Percentiles rank a stretch among this genome's conserved stretches.
phyloP scores from a whole-genome alignment of 2,329 filamentous ascomycete species.

The Paecilomyces niveus region DNA sequence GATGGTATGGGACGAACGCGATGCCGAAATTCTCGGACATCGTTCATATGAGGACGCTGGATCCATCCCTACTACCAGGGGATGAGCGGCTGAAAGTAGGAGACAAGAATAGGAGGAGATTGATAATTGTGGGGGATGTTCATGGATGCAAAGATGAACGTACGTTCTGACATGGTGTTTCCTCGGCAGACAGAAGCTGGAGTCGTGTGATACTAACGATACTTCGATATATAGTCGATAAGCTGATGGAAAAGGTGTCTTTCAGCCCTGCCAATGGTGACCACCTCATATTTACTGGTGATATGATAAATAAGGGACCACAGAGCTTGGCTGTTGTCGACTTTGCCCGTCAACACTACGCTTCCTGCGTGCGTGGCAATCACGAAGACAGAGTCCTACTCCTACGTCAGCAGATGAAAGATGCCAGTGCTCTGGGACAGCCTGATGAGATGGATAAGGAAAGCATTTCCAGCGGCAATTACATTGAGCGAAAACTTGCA shows the following conservation, averaged over 20 bases:
- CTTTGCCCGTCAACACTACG: constrained; percentile 63
- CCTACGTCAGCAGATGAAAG: constrained; percentile 45
- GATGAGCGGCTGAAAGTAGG: constrained; percentile 4
- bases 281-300: constrained; percentile 69
- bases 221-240: constrained; percentile 29
- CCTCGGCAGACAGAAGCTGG: background rate
- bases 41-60: constrained; percentile 44
- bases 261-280: constrained; percentile 57
- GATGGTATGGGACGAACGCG: constrained; percentile 42
- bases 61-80: constrained; percentile 40
- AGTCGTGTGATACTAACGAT: constrained; percentile 2
- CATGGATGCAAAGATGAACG: constrained; percentile 75
- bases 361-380: constrained; percentile 82
- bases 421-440: constrained; percentile 11
- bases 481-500: constrained; percentile 46
- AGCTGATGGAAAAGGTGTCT: constrained; percentile 59
- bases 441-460: constrained; percentile 18
- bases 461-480: constrained; percentile 23
- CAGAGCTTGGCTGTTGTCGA: constrained; percentile 72
- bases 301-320: constrained; percentile 80
- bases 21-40: constrained; percentile 44
- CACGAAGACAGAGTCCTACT: constrained; percentile 84
- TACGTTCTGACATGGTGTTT: constrained; percentile 19
- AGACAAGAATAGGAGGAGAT: constrained; percentile 41
- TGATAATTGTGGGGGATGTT: constrained; percentile 84